Percentiles rank a stretch among this genome's conserved stretches.
Conservation (phyloP, 192 early-diverging fungal species). For the Coemansia sp. region DNA sequence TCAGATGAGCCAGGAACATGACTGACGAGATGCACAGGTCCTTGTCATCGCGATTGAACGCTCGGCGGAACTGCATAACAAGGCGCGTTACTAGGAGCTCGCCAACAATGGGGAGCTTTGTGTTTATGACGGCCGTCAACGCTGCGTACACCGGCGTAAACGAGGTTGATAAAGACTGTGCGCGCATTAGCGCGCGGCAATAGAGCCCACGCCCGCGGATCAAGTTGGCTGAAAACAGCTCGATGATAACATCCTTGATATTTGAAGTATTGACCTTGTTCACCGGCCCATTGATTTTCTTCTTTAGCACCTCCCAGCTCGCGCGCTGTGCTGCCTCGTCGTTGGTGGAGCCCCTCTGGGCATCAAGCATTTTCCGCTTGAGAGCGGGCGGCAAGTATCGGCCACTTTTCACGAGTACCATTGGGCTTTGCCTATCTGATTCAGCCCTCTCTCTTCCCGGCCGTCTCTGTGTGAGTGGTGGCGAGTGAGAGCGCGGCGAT, state of each 20-base stretch:
- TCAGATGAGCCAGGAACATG: conserved; percentile 89
- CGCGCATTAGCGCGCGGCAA: conserved; percentile 82
- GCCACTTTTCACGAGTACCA: conserved; percentile 11
- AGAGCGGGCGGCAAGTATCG: conserved; percentile 82
- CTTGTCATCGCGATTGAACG: conserved; percentile 93
- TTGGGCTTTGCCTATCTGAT: background rate
- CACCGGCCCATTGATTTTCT: conserved; percentile 90
- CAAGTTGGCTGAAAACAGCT: conserved; percentile 87
- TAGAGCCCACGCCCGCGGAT: conserved; percentile 90
- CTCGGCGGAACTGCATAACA: conserved; percentile 83
- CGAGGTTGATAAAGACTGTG: conserved; percentile 80
- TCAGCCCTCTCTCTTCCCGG: background rate
- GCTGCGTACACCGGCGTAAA: conserved; percentile 93
- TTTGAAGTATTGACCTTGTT: conserved; percentile 94
- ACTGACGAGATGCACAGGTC: conserved; percentile 72
- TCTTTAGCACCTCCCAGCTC: conserved; percentile 92
- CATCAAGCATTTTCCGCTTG: conserved; percentile 59
- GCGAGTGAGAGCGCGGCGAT: background rate
- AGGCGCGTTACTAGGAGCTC: conserved; percentile 82
- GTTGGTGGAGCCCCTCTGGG: conserved; percentile 19
- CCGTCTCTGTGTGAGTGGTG: background rate
- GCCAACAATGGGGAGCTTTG: conserved; percentile 88
- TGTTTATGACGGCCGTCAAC: conserved; percentile 85
- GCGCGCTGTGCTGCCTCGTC: conserved; percentile 66
- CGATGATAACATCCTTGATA: conserved; percentile 85